Percentiles rank a stretch among this genome's conserved stretches.
phyloP scores from a whole-genome alignment of 352 stramenopile species.

The Phytophthora pini region DNA sequence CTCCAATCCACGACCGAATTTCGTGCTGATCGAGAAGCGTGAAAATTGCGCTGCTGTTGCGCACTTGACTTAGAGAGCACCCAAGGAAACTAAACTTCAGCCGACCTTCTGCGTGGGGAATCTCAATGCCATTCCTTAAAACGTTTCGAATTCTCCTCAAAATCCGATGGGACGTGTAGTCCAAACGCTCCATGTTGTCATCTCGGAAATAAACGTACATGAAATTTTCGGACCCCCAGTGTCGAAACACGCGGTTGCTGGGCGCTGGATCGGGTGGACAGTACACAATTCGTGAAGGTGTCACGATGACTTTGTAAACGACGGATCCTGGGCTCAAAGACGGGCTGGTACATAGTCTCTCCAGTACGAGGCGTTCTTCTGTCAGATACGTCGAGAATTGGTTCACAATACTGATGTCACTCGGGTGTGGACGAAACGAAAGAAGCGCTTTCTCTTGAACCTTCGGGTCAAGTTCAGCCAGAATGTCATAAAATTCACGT shows the following conservation, averaged over 20 bases:
- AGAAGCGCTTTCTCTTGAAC: slow-evolving; percentile 59
- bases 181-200: slow-evolving; percentile 76
- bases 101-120: slow-evolving; percentile 36
- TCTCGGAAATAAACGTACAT: slow-evolving; percentile 88
- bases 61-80: slow-evolving; percentile 77
- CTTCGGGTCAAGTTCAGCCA: slow-evolving; percentile 34
- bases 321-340: slow-evolving; percentile 24
- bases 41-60: slow-evolving; percentile 77
- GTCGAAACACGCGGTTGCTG: slow-evolving; percentile 73
- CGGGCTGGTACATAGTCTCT: slow-evolving; percentile 28
- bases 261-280: slow-evolving; percentile 55
- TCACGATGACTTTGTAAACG: slow-evolving; percentile 75
- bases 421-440: slow-evolving; percentile 39
- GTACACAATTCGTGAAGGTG: slow-evolving; percentile 72
- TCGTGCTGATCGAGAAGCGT: slow-evolving; percentile 58
- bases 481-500: slow-evolving; percentile 43
- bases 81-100: slow-evolving; percentile 67
- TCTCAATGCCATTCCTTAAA: slow-evolving; percentile 46
- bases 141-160: slow-evolving; percentile 47
- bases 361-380: slow-evolving; percentile 38
- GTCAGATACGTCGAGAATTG: slow-evolving; percentile 49
- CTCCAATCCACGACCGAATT: slow-evolving; percentile 67
- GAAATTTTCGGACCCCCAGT: slow-evolving; percentile 76
- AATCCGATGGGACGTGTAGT: slow-evolving; percentile 54
- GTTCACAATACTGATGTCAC: slow-evolving; percentile 27